Evolutionary conservation across 805 yeast species (phyloP), one percentile per base, ranked within the genome.

Genomic region (Torulaspora microellipsoides): DNA sequence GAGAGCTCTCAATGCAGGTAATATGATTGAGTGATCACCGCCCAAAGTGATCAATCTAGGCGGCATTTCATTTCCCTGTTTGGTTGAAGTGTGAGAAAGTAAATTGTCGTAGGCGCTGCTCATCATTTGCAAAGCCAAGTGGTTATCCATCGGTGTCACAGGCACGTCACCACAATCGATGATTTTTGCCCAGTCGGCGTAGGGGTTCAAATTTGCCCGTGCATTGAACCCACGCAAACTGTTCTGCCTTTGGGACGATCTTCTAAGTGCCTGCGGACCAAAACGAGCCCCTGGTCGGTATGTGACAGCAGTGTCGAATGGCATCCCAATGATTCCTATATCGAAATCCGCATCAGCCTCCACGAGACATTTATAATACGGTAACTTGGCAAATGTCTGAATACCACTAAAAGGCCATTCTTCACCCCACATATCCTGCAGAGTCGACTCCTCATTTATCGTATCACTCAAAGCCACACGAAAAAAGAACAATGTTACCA

Each of bases 211-310:
- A 31, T 72, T 75, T 4, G 85, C 85, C 34, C 87, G 67, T 43
- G 69, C 71, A 67, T 85, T 85, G 68, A 78, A 85, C 1, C 90
- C 90, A 44, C 93, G 68, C 42, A 78, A 60, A 1, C 80, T 62
- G 2, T 78, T 77, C 59, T 85, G 95, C 52, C 95, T 73, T 56
- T 80, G 85, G 2, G 85, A 79, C 2, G 85, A 85, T 2, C 73
- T 67, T 51, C 90, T 66, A 39, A 83, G 80, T 10, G 85, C 83
- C 39, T 80, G 65, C 3, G 91, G 95, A 2, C 95, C 95, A 64
- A 85, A 85, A 42, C 95, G 66, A 2, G 95, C 90, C 6, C 95
- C 95, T 0, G 90, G 76, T 39, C 95, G 71, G 61, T 80, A 85
- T 0, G 89, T 75, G 0, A 81, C 81, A 0, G 91, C 91, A 6